phyloP scores from a whole-genome alignment of 208 protist species.

The Entamoeba histolytica region DNA sequence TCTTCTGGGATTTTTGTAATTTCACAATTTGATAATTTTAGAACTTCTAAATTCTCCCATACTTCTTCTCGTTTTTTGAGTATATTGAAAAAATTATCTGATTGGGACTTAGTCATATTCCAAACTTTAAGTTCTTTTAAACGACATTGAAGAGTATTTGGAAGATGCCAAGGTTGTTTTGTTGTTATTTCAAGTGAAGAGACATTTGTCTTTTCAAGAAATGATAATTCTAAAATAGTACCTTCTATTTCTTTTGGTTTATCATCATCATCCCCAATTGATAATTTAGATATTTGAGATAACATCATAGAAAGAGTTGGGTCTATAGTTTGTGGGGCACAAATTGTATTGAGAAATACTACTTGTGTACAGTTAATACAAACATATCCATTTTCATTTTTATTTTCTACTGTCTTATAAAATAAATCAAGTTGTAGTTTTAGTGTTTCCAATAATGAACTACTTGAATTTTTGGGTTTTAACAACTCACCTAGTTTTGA shows the following conservation, averaged over 20 bases:
- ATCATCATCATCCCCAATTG: background rate
- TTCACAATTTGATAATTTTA: background rate
- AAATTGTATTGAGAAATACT: background rate
- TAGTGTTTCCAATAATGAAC: background rate
- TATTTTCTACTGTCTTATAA: background rate
- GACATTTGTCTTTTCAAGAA: background rate
- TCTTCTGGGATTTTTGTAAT: background rate
- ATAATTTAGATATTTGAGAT: background rate
- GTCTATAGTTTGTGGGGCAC: background rate
- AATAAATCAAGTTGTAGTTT: background rate
- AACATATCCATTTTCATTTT: background rate
- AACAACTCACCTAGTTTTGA: background rate
- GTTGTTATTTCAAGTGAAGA: background rate
- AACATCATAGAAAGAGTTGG: background rate
- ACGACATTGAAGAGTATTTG: background rate
- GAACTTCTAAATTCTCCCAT: background rate
- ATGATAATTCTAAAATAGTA: background rate
- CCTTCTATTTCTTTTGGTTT: background rate
- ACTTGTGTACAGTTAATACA: background rate
- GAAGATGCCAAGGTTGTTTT: background rate
- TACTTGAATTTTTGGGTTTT: background rate
- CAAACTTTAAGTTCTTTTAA: background rate
- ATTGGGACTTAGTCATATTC: background rate
- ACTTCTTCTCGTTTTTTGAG: background rate
- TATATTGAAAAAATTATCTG: background rate